Evolutionary conservation across 2,329 filamentous ascomycete genomes (phyloP).

Genomic region (Dichotomopilus funicola): DNA sequence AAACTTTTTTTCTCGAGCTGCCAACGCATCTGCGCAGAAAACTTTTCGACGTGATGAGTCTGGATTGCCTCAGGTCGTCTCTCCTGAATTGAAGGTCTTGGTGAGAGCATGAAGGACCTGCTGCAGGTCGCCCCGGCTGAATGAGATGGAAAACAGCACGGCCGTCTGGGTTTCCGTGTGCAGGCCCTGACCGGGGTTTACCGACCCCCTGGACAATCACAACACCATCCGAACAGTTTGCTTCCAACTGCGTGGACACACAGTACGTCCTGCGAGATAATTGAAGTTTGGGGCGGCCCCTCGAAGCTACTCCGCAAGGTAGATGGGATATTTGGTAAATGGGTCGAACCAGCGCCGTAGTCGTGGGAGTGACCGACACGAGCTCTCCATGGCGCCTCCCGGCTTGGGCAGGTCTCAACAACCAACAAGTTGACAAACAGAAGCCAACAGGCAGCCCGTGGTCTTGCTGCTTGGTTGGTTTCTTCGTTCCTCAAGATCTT

Average conservation of each 20-base stretch:
- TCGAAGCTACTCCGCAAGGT: too few species aligned
- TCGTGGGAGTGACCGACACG: too few species aligned
- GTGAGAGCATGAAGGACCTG: conserved; percentile 6
- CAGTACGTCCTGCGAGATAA: too few species aligned
- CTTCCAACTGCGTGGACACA: background rate
- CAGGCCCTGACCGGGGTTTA: too few species aligned
- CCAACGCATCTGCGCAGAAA: background rate
- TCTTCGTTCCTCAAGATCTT: background rate
- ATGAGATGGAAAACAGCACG: background rate
- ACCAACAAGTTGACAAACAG: too few species aligned
- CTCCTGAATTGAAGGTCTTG: background rate
- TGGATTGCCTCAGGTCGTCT: background rate
- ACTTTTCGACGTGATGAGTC: background rate
- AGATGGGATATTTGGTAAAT: too few species aligned
- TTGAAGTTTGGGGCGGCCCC: too few species aligned
- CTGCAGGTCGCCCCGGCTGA: conserved; percentile 7
- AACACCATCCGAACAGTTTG: background rate
- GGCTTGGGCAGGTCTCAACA: too few species aligned
- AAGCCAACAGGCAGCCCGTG: background rate
- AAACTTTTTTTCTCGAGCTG: background rate
- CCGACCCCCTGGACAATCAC: conserved; percentile 8
- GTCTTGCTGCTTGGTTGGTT: background rate
- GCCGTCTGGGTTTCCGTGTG: too few species aligned
- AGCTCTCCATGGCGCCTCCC: too few species aligned
- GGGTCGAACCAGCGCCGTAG: too few species aligned